Conservation (phyloP, 1,139 yeast species). For the Groenewaldozyma auringiensis region DNA sequence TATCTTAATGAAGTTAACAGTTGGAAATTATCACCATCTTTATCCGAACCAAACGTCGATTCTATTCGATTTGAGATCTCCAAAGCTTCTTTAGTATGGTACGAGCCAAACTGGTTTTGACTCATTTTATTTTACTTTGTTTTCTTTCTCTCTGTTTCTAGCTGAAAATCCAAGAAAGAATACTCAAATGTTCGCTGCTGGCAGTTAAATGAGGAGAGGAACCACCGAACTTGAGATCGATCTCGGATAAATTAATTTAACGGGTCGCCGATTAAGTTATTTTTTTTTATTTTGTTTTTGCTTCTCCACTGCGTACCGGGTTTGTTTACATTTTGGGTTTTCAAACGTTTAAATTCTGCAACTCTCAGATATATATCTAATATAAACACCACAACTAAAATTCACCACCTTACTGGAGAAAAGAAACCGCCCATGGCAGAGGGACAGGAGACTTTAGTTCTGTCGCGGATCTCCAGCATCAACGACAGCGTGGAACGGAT, state of each 20-base stretch:
- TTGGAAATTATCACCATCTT: conserved; percentile 34
- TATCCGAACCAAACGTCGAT: conserved; percentile 4
- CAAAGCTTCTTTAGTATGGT: conserved; percentile 5
- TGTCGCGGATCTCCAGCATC: conserved; percentile 24
- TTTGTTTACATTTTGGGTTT: background rate
- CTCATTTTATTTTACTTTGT: too few relatives aligned
- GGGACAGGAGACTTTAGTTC: background rate
- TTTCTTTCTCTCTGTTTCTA: too few relatives aligned
- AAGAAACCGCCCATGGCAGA: background rate
- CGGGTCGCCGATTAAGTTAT: too few relatives aligned
- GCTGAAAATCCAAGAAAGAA: too few relatives aligned
- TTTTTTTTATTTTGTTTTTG: too few relatives aligned
- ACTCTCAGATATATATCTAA: background rate
- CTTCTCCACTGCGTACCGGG: too few relatives aligned
- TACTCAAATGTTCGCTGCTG: too few relatives aligned
- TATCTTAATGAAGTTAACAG: conserved; percentile 63
- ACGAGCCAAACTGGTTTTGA: conserved; percentile 8
- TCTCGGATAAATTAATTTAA: too few relatives aligned
- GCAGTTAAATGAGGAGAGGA: too few relatives aligned
- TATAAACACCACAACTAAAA: conserved; percentile 1
- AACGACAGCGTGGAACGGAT: conserved; percentile 25
- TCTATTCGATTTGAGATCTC: conserved; percentile 7
- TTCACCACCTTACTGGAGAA: background rate
- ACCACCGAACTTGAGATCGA: too few relatives aligned
- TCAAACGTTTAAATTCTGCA: background rate